Percentiles rank a stretch among this genome's conserved stretches.
These are phyloP conservation scores for Tulasnella sp. DNA, from an alignment of 768 basidiomycete genomes.

Conservation along the genomic window DNA sequence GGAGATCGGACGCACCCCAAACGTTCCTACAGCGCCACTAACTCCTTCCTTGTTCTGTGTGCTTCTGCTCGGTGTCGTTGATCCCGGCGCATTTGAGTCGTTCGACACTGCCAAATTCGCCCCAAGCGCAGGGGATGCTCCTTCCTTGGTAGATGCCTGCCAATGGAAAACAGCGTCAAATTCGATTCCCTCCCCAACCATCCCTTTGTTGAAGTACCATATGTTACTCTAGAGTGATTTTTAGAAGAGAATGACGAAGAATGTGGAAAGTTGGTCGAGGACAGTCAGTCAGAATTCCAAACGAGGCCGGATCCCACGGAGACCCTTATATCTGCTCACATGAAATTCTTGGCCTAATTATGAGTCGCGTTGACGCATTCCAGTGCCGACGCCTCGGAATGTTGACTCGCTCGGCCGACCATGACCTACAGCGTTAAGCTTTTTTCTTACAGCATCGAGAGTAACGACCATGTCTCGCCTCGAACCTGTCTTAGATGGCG, in stretches of 20 bases:
- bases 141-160: not conserved
- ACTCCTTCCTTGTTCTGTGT: not conserved
- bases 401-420: not conserved
- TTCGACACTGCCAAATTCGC: not conserved
- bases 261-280: not conserved
- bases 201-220: not conserved
- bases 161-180: not conserved
- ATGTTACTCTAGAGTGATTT: not conserved
- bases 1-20: conserved; percentile 43
- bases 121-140: not conserved
- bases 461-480: not conserved
- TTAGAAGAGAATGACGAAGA: not conserved
- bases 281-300: conserved; percentile 1
- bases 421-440: not conserved
- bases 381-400: not conserved
- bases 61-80: not conserved
- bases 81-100: not conserved
- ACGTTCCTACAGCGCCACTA: conserved; percentile 48
- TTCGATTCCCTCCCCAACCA: not conserved
- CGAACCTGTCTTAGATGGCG: not conserved
- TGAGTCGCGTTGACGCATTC: not conserved
- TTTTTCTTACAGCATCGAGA: not conserved
- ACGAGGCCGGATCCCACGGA: not conserved
- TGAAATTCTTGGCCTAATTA: not conserved
- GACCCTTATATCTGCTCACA: not conserved